These are phyloP conservation scores for Eragrostis curvula DNA, from an alignment of 176 grass and related monocot species.

Conservation along the genomic window DNA sequence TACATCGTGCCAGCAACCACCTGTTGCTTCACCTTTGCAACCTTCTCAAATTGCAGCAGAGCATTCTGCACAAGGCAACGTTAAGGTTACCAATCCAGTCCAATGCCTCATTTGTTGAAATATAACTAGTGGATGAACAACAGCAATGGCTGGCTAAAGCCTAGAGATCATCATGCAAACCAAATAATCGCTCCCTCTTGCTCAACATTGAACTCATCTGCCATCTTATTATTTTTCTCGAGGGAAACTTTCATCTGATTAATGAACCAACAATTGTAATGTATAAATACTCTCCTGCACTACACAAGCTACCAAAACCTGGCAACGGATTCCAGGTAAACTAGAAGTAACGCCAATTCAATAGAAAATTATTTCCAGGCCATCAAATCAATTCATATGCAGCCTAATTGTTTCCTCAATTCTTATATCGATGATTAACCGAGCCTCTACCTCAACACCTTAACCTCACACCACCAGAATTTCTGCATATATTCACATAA, in stretches of 20 bases:
- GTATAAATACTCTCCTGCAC: not conserved
- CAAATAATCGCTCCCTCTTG: not conserved
- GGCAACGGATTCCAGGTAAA: too few species aligned
- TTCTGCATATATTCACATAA: not conserved
- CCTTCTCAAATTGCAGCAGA: constrained; percentile 52
- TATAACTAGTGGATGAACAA: not conserved
- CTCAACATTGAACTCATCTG: not conserved
- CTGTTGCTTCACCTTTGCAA: constrained; percentile 67
- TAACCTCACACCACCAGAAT: not conserved
- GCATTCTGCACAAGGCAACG: constrained; percentile 48
- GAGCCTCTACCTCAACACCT: not conserved
- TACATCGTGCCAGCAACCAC: constrained; percentile 69
- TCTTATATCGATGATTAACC: not conserved
- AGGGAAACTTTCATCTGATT: not conserved
- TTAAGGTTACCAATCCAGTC: not conserved
- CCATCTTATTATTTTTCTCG: not conserved
- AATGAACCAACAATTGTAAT: not conserved
- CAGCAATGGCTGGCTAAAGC: not conserved
- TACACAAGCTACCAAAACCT: not conserved
- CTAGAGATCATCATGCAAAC: not conserved
- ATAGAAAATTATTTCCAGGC: not conserved
- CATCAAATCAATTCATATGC: not conserved
- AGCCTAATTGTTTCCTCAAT: not conserved
- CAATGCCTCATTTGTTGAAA: not conserved
- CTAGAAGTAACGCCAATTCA: not conserved